A percentile compares a stretch with the other conserved stretches of the same genome.
Conservation (phyloP, 805 yeast species). For the Priceomyces melissophilus region DNA sequence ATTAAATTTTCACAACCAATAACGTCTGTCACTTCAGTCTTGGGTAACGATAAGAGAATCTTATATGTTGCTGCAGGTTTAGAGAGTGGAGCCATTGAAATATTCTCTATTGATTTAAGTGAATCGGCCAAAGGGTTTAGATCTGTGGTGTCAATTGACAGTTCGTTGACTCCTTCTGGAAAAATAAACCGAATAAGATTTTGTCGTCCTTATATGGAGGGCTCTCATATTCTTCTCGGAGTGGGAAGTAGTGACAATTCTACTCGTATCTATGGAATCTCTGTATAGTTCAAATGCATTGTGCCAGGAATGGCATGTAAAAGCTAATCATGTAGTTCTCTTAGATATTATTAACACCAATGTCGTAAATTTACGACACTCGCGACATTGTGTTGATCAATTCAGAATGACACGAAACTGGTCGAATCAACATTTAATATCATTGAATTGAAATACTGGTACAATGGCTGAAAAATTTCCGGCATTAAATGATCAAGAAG, state of each 20-base stretch:
- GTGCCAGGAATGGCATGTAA: too few relatives aligned
- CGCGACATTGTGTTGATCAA: too few relatives aligned
- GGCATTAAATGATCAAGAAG: slow-evolving; percentile 46
- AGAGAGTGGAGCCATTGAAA: slow-evolving; percentile 59
- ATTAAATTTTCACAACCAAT: slow-evolving; percentile 55
- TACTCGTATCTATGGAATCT: slow-evolving; percentile 39
- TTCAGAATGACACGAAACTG: too few relatives aligned
- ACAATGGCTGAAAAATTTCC: slow-evolving; percentile 76
- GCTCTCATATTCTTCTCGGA: slow-evolving; percentile 40
- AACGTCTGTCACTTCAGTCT: slow-evolving; percentile 61
- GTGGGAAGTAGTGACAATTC: slow-evolving; percentile 68
- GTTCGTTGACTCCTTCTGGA: slow-evolving; percentile 52
- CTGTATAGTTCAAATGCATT: too few relatives aligned
- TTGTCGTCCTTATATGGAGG: slow-evolving; percentile 26
- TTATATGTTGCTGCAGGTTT: slow-evolving; percentile 58
- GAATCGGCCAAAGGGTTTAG: slow-evolving; percentile 21
- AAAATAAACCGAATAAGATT: slow-evolving; percentile 62
- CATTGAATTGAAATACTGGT: neutral
- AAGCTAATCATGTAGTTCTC: too few relatives aligned
- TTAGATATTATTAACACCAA: too few relatives aligned
- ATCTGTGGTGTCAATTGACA: slow-evolving; percentile 31
- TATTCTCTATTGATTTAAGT: slow-evolving; percentile 36
- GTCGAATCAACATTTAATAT: too few relatives aligned
- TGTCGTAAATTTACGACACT: too few relatives aligned
- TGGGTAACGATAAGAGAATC: slow-evolving; percentile 21